Percentiles rank a stretch among this genome's conserved stretches.
phyloP scores from a whole-genome alignment of 1,284 basidiomycete species.

The Anthracocystis panici-leucophaei region DNA sequence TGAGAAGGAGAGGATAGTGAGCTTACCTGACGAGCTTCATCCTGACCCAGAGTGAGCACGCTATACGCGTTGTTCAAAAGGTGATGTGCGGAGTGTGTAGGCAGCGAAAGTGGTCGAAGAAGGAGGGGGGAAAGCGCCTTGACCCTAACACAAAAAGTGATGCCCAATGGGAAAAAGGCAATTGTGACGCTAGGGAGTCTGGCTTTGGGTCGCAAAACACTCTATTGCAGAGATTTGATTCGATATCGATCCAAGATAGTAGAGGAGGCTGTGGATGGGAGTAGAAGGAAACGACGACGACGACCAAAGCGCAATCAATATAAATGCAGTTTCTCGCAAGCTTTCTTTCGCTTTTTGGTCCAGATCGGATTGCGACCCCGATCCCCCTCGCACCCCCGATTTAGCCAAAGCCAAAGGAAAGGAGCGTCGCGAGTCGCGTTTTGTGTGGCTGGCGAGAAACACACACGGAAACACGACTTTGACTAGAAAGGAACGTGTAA shows the following conservation, averaged over 20 bases:
- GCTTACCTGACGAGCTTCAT: constrained; percentile 69
- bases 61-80: too few species aligned
- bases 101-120: not conserved
- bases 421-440: constrained; percentile 34
- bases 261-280: constrained; percentile 5
- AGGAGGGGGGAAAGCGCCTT: constrained; percentile 40
- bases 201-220: constrained; percentile 5
- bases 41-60: constrained; percentile 14
- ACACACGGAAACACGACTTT: not conserved
- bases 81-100: not conserved
- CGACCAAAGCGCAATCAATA: not conserved
- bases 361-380: not conserved
- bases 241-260: not conserved
- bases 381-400: not conserved
- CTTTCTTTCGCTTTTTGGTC: not conserved
- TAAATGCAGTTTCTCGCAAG: too few species aligned
- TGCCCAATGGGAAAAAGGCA: not conserved
- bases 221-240: constrained; percentile 5
- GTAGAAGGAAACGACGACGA: not conserved
- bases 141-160: constrained; percentile 29
- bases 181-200: constrained; percentile 36
- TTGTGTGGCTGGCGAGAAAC: not conserved
- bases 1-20: too few species aligned
- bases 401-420: not conserved
- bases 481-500: constrained; percentile 17